Evolutionary conservation across 768 basidiomycete genomes (phyloP), one percentile per base, ranked within the genome.

Genomic region (Asterophora parasitica): DNA sequence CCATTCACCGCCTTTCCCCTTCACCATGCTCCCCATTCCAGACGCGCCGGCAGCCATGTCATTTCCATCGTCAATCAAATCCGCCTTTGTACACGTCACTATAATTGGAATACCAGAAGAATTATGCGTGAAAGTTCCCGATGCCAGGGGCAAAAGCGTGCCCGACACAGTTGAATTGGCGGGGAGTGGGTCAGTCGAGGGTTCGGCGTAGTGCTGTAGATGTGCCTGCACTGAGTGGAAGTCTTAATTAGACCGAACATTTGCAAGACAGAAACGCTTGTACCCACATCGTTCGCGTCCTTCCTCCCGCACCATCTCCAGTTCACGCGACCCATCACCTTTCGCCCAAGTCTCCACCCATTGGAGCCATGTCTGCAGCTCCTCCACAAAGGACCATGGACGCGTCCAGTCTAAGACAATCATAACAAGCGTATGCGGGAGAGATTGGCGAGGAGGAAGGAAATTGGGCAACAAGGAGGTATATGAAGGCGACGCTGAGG

Each of bases 321-420:
- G 65, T 54, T 92, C 90, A 40, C 87, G 71, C 7, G 83, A 75
- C 0, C 69, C 72, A 52, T 90, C 87, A 2, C 81, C 81, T 46
- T 81, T 78, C 0, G 79, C 77, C 90, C 91, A 92, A 19, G 67
- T 66, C 59, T 95, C 90, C 5, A 96, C 74, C 89, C 92, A 93
- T 38, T 63, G 66, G 39, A 98, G 68, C 95, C 95, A 98, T 38
- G 70, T 77, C 51, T 88, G 72, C 8, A 99, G 68, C 58, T 97
- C 87, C 11, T 86, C 80, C 1, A 96, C 70, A 63, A 98, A 98
- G 1, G 83, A 79, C 82, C 91, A 94, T 1, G 95, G 95, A 54
- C 79, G 79, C 56, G 92, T 95, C 95, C 96, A 99, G 64, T 99
- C 95, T 8, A 99, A 70, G 0, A 85, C 81, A 56, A 98, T 87